Conservation (phyloP, 2,329 filamentous ascomycete genomes). For the Lasiodiplodia gonubiensis region DNA sequence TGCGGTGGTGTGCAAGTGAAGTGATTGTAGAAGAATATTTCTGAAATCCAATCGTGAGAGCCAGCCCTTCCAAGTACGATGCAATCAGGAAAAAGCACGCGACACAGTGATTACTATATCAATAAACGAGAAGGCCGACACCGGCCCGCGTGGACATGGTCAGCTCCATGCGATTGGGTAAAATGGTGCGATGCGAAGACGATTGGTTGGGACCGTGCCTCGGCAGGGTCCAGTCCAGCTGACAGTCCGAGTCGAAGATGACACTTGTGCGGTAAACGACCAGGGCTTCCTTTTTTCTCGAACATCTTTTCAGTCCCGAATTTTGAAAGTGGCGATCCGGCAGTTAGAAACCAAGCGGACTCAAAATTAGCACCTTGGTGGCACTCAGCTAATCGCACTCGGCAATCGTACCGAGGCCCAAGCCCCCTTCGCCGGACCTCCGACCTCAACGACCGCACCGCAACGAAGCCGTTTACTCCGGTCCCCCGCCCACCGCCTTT, state of each 20-base stretch:
- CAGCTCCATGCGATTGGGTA: neutral
- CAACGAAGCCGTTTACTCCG: conserved; percentile 1
- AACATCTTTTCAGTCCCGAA: neutral
- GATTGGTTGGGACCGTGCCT: neutral
- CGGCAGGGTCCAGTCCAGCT: neutral
- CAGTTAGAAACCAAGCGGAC: neutral
- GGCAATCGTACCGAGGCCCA: conserved; percentile 14
- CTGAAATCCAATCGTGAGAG: no score
- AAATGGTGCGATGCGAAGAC: neutral
- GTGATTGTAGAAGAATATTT: no score
- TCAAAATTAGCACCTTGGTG: neutral
- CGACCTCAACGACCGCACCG: conserved; percentile 14
- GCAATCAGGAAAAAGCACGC: no score
- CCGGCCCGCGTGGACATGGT: no score
- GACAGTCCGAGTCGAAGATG: neutral
- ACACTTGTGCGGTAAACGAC: neutral
- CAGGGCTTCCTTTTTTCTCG: neutral
- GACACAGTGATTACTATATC: neutral
- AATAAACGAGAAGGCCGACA: neutral
- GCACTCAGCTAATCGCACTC: neutral
- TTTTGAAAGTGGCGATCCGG: neutral
- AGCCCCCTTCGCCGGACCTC: conserved; percentile 8
- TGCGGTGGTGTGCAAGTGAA: no score
- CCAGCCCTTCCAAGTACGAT: no score
- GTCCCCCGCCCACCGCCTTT: conserved; percentile 13